Evolutionary conservation across 2,329 filamentous ascomycete genomes (phyloP).

Genomic region (Fusarium sarcochroum): DNA sequence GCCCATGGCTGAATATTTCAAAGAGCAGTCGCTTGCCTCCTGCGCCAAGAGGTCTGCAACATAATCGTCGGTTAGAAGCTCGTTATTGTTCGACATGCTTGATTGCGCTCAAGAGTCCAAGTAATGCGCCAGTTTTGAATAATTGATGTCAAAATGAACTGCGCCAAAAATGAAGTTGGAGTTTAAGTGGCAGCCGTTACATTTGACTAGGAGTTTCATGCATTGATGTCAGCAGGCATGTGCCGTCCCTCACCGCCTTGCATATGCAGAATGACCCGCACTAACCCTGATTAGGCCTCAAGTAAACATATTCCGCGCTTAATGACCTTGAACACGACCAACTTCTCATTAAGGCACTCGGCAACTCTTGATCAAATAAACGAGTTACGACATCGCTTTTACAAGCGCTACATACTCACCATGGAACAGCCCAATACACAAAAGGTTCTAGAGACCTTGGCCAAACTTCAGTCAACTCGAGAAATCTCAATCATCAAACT

Average conservation of each 20-base stretch:
- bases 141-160: slow-evolving; percentile 4
- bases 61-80: slow-evolving; percentile 80
- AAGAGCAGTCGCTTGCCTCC: slow-evolving; percentile 81
- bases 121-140: slow-evolving; percentile 1
- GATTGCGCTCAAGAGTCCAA: slow-evolving; percentile 2
- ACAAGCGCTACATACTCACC: rapidly evolving
- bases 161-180: slow-evolving; percentile 21
- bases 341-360: background rate
- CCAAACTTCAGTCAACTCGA: slow-evolving; percentile 68
- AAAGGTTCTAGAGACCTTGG: slow-evolving; percentile 63
- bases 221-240: slow-evolving; percentile 35
- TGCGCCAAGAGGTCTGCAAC: slow-evolving; percentile 83
- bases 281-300: slow-evolving; percentile 51
- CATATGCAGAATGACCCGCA: slow-evolving; percentile 6
- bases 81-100: slow-evolving; percentile 61
- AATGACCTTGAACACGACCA: slow-evolving; percentile 12
- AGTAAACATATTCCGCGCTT: slow-evolving; percentile 56
- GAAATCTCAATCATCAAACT: slow-evolving; percentile 82
- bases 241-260: slow-evolving; percentile 44
- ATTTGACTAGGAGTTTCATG: slow-evolving; percentile 5
- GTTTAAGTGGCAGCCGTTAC: slow-evolving; percentile 6
- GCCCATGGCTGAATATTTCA: slow-evolving; percentile 82
- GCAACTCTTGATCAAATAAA: background rate
- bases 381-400: background rate
- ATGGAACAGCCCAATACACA: slow-evolving; percentile 54